Percentiles rank a stretch among this genome's conserved stretches.
Conservation (phyloP, 495 filamentous ascomycete genomes). For the Clohesyomyces aquaticus region DNA sequence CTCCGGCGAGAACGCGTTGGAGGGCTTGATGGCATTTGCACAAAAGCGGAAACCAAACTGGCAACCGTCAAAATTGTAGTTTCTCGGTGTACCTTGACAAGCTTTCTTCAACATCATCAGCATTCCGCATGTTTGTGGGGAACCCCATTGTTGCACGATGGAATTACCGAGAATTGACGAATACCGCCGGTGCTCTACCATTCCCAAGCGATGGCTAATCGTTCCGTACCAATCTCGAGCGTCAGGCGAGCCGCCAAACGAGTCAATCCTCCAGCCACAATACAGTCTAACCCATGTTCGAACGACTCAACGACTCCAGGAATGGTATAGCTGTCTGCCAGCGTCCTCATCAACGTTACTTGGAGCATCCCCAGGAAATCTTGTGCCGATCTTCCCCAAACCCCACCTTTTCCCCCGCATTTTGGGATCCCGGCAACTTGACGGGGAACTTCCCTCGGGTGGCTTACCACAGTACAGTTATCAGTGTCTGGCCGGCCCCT, state of each 20-base stretch:
- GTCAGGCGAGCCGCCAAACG: neutral
- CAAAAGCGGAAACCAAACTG: constrained; percentile 43
- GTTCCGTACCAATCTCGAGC: neutral
- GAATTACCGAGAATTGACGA: constrained; percentile 16
- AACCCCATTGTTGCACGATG: too few relatives aligned
- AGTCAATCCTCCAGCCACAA: constrained; percentile 12
- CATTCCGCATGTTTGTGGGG: too few relatives aligned
- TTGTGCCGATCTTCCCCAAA: constrained; percentile 17
- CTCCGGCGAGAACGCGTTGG: constrained; percentile 39
- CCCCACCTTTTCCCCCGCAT: constrained; percentile 32
- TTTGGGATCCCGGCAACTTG: constrained; percentile 11
- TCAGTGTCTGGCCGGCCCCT: constrained; percentile 1
- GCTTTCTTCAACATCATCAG: too few relatives aligned
- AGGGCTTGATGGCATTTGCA: constrained; percentile 42
- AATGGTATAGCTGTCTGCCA: neutral
- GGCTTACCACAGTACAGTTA: constrained; percentile 1
- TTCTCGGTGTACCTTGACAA: too few relatives aligned
- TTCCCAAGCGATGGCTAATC: neutral
- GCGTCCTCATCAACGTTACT: too few relatives aligned
- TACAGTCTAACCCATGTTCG: neutral
- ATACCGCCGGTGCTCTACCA: neutral
- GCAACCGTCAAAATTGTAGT: constrained; percentile 42
- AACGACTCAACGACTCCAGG: neutral
- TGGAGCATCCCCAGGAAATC: neutral
- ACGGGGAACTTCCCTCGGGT: constrained; percentile 14